Percentiles rank a stretch among this genome's conserved stretches.
Conservation (phyloP, 352 stramenopile genomes). For the Globisporangium acanthophoron region DNA sequence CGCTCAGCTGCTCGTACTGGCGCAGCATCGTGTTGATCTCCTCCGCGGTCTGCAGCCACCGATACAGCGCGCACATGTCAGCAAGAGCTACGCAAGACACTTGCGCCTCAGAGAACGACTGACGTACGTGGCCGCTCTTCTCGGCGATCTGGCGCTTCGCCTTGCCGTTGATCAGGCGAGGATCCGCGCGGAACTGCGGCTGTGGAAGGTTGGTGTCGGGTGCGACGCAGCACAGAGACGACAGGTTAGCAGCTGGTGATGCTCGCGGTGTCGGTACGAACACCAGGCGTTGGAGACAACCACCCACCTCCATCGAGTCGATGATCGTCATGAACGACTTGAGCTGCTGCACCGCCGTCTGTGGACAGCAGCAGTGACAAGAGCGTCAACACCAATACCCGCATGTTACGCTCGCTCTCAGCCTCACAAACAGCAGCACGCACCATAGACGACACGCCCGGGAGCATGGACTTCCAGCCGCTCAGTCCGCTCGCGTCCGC, state of each 20-base stretch:
- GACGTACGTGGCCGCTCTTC: constrained; percentile 68
- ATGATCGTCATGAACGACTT: constrained; percentile 80
- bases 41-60: constrained; percentile 44
- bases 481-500: constrained; percentile 60
- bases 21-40: constrained; percentile 86
- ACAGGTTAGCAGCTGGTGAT: too few species aligned
- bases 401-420: too few species aligned
- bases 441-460: constrained; percentile 74
- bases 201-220: constrained; percentile 9
- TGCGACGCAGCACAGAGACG: neutral
- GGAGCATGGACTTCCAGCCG: constrained; percentile 78
- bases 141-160: constrained; percentile 77
- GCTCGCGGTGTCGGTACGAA: too few species aligned
- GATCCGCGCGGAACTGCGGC: constrained; percentile 64
- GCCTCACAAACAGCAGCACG: neutral
- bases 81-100: neutral
- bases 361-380: neutral
- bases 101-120: neutral
- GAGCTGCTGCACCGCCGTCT: constrained; percentile 83
- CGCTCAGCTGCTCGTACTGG: constrained; percentile 77
- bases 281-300: neutral
- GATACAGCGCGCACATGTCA: neutral
- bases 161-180: constrained; percentile 79
- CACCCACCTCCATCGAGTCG: constrained; percentile 60
- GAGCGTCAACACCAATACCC: neutral